Conservation (phyloP, 331 rosid species). For the Telfairia occidentalis region DNA sequence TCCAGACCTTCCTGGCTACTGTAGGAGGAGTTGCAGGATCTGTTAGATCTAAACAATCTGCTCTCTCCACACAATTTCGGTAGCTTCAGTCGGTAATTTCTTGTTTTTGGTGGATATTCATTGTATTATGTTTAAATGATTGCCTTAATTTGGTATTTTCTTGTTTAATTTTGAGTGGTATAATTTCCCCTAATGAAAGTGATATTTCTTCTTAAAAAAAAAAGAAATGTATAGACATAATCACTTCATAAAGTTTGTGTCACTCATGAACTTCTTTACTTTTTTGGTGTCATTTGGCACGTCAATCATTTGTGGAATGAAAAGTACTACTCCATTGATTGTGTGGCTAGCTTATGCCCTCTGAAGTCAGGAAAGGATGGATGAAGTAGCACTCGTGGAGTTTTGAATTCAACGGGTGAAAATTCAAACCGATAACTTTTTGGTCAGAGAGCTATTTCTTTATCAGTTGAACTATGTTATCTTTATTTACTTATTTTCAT, state of each 20-base stretch:
- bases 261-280: neutral
- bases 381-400: neutral
- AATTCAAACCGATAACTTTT: no score
- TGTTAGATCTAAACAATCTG: slow-evolving; percentile 21
- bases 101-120: neutral
- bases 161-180: neutral
- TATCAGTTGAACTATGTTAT: neutral
- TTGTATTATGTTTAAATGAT: neutral
- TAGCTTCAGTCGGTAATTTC: neutral
- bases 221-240: neutral
- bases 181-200: neutral
- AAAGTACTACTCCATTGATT: neutral
- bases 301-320: neutral
- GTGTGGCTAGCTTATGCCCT: neutral
- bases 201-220: neutral
- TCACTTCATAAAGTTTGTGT: neutral
- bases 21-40: slow-evolving; percentile 65
- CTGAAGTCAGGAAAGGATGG: neutral
- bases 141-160: neutral
- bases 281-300: neutral
- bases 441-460: no score
- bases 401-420: no score
- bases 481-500: neutral
- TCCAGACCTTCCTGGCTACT: slow-evolving; percentile 72
- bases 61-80: neutral